These are phyloP conservation scores for Trichosporon faecale DNA, from an alignment of 1,284 basidiomycete species.

Conservation along the genomic window DNA sequence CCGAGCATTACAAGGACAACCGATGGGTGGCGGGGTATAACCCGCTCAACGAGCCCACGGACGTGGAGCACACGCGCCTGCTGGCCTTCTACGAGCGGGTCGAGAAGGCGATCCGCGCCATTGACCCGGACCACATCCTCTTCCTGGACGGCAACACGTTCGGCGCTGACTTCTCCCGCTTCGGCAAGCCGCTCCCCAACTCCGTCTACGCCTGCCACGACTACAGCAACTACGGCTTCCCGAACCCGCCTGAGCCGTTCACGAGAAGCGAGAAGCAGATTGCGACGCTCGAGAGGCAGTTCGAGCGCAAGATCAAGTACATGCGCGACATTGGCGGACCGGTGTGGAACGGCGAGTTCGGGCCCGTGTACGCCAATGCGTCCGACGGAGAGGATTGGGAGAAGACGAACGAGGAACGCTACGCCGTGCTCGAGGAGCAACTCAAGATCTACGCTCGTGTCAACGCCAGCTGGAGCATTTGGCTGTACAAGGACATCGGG, in stretches of 20 bases:
- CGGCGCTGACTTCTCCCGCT: slow-evolving; percentile 68
- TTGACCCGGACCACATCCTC: slow-evolving; percentile 63
- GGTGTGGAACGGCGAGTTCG: slow-evolving; percentile 59
- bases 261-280: slow-evolving; percentile 57
- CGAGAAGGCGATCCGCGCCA: slow-evolving; percentile 61
- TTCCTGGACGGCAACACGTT: slow-evolving; percentile 61
- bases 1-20: slow-evolving; percentile 63
- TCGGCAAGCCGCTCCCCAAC: slow-evolving; percentile 52
- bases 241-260: slow-evolving; percentile 58
- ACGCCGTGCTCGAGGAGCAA: slow-evolving; percentile 67
- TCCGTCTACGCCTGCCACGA: slow-evolving; percentile 67
- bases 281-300: slow-evolving; percentile 52
- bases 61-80: slow-evolving; percentile 55
- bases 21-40: slow-evolving; percentile 66
- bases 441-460: slow-evolving; percentile 65
- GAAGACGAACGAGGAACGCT: slow-evolving; percentile 64
- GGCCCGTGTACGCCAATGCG: slow-evolving; percentile 37
- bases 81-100: slow-evolving; percentile 64
- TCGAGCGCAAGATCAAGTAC: slow-evolving; percentile 59
- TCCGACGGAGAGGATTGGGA: slow-evolving; percentile 53
- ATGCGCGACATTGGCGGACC: slow-evolving; percentile 25
- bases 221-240: slow-evolving; percentile 64
- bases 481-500: slow-evolving; percentile 79
- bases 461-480: slow-evolving; percentile 69
- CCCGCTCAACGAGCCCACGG: slow-evolving; percentile 71